Conservation (phyloP, 2,329 filamentous ascomycete genomes). For the Knoxdaviesia proteae region DNA sequence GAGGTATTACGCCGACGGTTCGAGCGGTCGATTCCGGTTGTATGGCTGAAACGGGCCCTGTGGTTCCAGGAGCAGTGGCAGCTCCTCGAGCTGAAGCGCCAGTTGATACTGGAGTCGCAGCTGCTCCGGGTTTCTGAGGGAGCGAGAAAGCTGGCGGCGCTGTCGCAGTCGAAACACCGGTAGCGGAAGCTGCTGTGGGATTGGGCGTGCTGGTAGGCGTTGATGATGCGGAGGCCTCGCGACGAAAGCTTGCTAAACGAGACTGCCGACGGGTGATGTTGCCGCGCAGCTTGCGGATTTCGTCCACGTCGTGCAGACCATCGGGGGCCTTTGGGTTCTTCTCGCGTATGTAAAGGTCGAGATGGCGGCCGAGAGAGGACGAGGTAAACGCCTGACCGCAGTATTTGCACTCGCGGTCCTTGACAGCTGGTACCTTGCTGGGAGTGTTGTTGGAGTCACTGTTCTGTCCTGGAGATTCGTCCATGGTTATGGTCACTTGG, state of each 20-base stretch:
- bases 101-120: no score
- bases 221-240: constrained; percentile 23
- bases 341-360: constrained; percentile 83
- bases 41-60: no score
- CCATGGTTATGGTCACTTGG: no score
- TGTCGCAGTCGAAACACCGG: no score
- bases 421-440: constrained; percentile 14
- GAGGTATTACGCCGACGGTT: no score
- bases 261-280: constrained; percentile 74
- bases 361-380: constrained; percentile 76
- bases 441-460: no score
- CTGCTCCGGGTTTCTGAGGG: no score
- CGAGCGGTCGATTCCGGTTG: no score
- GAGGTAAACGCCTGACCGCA: constrained; percentile 83
- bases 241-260: constrained; percentile 14
- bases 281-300: constrained; percentile 65
- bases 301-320: constrained; percentile 75
- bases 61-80: no score
- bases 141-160: no score
- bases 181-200: constrained; percentile 3
- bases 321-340: constrained; percentile 79
- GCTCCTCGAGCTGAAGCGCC: no score
- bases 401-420: constrained; percentile 78
- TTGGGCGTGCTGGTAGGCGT: constrained; percentile 32
- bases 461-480: no score